Evolutionary conservation across 2,329 filamentous ascomycete species (phyloP).

Genomic region (Chrysoporthe cubensis): DNA sequence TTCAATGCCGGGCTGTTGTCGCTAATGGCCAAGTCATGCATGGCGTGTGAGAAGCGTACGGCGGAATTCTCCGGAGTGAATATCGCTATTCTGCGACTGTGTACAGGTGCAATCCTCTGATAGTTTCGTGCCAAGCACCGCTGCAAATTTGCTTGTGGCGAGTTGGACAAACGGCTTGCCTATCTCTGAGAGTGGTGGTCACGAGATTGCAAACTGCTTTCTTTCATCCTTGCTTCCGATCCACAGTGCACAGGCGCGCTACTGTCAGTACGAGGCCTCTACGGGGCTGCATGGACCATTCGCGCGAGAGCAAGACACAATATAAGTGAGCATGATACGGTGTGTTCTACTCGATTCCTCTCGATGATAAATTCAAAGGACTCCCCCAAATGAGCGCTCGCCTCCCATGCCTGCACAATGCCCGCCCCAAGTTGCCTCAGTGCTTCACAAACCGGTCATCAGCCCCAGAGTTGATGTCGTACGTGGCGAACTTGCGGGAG

Average conservation of each 20-base stretch:
- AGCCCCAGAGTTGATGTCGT: constrained; percentile 32
- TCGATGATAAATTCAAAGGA: not conserved
- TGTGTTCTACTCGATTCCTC: not conserved
- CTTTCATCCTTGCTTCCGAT: not conserved
- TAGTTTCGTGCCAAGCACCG: not conserved
- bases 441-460: constrained; percentile 24
- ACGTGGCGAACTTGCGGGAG: constrained; percentile 39
- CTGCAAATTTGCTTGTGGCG: not conserved
- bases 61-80: too few relatives aligned
- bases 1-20: too few relatives aligned
- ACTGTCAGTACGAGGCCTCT: not conserved
- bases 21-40: too few relatives aligned
- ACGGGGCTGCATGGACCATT: not conserved
- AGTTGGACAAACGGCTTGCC: not conserved
- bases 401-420: not conserved
- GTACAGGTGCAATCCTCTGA: not conserved
- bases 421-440: not conserved
- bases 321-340: not conserved
- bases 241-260: too few relatives aligned
- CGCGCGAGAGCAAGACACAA: not conserved
- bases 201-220: not conserved
- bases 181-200: not conserved
- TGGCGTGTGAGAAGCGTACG: too few relatives aligned
- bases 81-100: too few relatives aligned
- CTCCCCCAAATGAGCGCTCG: not conserved